Base-by-base conservation (phyloP, 306 rosid genomes). In the Quillaja saponaria region DNA sequence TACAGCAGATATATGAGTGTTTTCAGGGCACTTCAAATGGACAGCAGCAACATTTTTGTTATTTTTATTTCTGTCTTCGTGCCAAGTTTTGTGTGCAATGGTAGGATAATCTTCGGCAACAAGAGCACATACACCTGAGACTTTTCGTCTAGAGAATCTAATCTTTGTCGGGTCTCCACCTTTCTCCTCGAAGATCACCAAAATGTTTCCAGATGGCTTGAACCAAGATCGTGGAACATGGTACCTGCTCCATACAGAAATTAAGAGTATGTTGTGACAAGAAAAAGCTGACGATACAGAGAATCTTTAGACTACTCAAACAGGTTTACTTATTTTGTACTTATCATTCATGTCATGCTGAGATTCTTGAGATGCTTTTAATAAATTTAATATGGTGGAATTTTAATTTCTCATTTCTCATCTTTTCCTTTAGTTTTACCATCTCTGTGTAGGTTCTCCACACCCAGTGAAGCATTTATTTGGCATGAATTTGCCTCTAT, bases 191-290 rank as follows among this genome's bases (percentile, higher is more conserved):
- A 88, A 91, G 71, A 91, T 74, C 61, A 86, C 92, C 67, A 91
- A 78, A 66, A 79, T 33, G 37, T 91, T 91, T 77, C 95, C 98
- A 33, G 95, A 71, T 57, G 90, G 88, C 75, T 84, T 91, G 87
- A 91, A 88, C 96, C 98, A 91, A 47, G 98, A 88, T 61, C 96
- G 71, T 40, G 98, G 98, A 77, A 91, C 87, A 60, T 91, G 98
- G 71, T 91, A 91, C 98, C 98, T 91, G 70, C 33, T 52, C 44
- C 71, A 69, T 13, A 48, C 71, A 66, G 55, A 51, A 47, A 56
- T 3, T 19, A 15, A 49, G 6, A 54, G 28, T 34, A 31, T 48
- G 31, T 55, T 31, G 40, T 42, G 18, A 57, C 31, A 68, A 19
- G 54, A 63, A 68, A 5, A 62, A 39, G 5, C 14, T 25, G 13